Conservation (phyloP, 1,284 basidiomycete genomes). For the Ceratobasidium sp. region DNA sequence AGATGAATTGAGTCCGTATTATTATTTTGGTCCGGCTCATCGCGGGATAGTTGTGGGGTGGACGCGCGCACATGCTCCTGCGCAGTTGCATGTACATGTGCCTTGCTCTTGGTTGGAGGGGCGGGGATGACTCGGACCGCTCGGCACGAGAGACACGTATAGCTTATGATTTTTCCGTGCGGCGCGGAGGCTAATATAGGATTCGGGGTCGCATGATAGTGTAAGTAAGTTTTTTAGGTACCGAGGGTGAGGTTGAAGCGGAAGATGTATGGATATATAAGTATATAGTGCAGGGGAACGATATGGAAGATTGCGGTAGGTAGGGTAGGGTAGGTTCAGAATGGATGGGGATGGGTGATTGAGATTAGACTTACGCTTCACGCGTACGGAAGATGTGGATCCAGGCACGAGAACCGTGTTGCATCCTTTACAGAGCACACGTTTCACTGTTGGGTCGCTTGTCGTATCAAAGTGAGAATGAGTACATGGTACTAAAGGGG, state of each 20-base stretch:
- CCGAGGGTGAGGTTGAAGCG: too few species aligned
- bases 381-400: conserved; percentile 70
- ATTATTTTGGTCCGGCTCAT: not conserved
- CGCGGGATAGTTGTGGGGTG: not conserved
- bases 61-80: not conserved
- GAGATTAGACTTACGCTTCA: conserved; percentile 66
- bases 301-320: too few species aligned
- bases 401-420: conserved; percentile 76
- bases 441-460: conserved; percentile 84
- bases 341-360: too few species aligned
- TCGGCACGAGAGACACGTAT: conserved; percentile 43
- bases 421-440: conserved; percentile 79
- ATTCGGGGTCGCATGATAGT: too few species aligned
- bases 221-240: too few species aligned
- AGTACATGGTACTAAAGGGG: not conserved
- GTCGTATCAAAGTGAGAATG: not conserved
- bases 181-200: conserved; percentile 35
- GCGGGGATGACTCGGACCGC: conserved; percentile 31
- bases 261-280: too few species aligned
- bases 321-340: too few species aligned
- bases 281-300: too few species aligned
- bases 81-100: not conserved
- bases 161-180: conserved; percentile 44
- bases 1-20: too few species aligned
- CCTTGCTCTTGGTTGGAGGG: conserved; percentile 9